Conservation (phyloP, 169 alveolate species). For the Plasmodium knowlesi region DNA sequence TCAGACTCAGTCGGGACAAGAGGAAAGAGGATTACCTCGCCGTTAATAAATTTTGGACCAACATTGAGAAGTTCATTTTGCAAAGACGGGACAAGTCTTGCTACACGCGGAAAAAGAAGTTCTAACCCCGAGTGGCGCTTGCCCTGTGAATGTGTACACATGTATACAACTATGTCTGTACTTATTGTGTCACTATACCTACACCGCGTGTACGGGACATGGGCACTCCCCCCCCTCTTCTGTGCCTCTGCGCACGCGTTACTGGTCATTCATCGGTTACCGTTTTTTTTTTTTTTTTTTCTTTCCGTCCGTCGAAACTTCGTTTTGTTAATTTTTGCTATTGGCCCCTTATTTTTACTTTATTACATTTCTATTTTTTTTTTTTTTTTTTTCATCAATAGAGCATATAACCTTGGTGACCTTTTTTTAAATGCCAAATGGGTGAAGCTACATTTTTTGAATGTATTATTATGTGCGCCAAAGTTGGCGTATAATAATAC, state of each 20-base stretch:
- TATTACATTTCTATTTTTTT: background rate
- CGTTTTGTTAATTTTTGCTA: background rate
- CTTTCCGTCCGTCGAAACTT: background rate
- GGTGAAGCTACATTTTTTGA: background rate
- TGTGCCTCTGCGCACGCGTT: background rate
- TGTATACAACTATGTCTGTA: background rate
- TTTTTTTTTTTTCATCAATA: background rate
- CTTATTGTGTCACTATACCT: background rate
- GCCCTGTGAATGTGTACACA: background rate
- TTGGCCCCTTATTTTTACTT: background rate
- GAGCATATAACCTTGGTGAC: background rate
- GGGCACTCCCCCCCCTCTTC: background rate
- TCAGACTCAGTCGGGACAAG: constrained; percentile 32
- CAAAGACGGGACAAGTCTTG: constrained; percentile 43
- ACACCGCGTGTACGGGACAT: background rate
- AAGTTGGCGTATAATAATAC: background rate
- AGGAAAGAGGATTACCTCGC: constrained; percentile 60
- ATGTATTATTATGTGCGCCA: background rate
- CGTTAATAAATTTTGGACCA: constrained; percentile 53
- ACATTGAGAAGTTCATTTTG: constrained; percentile 44
- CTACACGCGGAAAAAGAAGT: constrained; percentile 22
- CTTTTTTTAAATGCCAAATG: background rate
- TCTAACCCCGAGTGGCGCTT: background rate
- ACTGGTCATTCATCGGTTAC: background rate
- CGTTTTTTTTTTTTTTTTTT: background rate